Conservation (phyloP, 2,329 filamentous ascomycete species). For the Periconia macrospinosa region DNA sequence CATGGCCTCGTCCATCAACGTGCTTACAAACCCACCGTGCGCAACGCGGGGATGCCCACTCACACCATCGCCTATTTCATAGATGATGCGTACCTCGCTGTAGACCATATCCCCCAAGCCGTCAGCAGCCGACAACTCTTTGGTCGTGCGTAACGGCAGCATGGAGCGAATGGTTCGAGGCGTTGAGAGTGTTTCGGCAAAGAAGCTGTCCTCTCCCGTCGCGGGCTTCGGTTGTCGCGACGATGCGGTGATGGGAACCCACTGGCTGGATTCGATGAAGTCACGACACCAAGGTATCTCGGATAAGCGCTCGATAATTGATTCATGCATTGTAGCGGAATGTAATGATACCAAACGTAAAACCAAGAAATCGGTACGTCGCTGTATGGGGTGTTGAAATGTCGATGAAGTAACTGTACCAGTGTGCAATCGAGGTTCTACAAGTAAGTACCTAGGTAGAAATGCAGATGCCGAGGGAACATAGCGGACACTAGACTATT, state of each 20-base stretch:
- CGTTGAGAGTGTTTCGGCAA: conserved; percentile 57
- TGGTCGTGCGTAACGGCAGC: conserved; percentile 23
- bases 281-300: conserved; percentile 54
- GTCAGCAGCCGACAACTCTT: conserved; percentile 16
- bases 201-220: conserved; percentile 53
- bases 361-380: conserved; percentile 17
- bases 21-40: conserved; percentile 62
- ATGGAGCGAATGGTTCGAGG: conserved; percentile 50
- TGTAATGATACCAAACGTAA: conserved; percentile 9
- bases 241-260: conserved; percentile 44
- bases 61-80: conserved; percentile 54
- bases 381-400: neutral
- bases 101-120: conserved; percentile 23
- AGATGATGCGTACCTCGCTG: conserved; percentile 41
- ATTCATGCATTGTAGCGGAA: conserved; percentile 20
- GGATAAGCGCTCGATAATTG: conserved; percentile 23
- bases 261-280: conserved; percentile 47
- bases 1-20: conserved; percentile 62
- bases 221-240: conserved; percentile 32
- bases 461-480: neutral
- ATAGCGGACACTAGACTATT: too few species aligned
- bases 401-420: neutral
- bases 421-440: neutral
- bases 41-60: conserved; percentile 57
- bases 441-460: neutral